Conservation (phyloP, 768 basidiomycete species). For the Hericium alpestre region DNA sequence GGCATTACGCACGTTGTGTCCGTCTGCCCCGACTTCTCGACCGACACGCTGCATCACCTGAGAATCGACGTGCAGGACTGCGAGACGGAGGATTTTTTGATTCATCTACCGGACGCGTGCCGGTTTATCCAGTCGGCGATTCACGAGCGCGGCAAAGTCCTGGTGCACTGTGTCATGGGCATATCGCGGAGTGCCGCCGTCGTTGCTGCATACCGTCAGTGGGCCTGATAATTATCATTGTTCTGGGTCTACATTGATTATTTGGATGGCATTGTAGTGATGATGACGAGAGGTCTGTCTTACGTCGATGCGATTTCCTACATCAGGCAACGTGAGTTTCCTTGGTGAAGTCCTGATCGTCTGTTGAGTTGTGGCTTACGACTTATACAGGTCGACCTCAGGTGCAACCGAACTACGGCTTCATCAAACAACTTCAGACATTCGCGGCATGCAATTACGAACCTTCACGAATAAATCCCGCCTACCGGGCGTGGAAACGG, state of each 20-base stretch:
- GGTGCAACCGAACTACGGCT: conserved; percentile 35
- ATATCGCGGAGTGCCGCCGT: conserved; percentile 63
- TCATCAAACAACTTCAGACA: conserved; percentile 46
- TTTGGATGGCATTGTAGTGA: conserved; percentile 7
- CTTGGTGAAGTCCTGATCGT: background rate
- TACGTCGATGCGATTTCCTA: conserved; percentile 6
- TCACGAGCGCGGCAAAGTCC: conserved; percentile 38
- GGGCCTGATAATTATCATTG: background rate
- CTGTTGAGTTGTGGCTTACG: background rate
- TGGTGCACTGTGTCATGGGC: conserved; percentile 70
- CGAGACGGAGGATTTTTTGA: conserved; percentile 47
- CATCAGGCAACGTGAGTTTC: conserved; percentile 28
- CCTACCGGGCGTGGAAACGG: conserved; percentile 51
- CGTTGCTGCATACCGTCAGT: conserved; percentile 67
- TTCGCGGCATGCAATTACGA: conserved; percentile 43
- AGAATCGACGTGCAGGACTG: conserved; percentile 51
- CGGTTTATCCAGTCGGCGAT: conserved; percentile 55
- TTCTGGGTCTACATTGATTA: background rate
- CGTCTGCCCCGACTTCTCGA: conserved; percentile 49
- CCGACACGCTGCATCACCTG: conserved; percentile 58
- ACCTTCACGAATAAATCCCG: conserved; percentile 29
- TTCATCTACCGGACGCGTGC: conserved; percentile 50
- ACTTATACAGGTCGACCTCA: conserved; percentile 25
- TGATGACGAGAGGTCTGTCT: conserved; percentile 7
- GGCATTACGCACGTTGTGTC: conserved; percentile 74